Percentiles rank a stretch among this genome's conserved stretches.
Conservation (phyloP, 768 basidiomycete species). For the Ephemerocybe angulata region DNA sequence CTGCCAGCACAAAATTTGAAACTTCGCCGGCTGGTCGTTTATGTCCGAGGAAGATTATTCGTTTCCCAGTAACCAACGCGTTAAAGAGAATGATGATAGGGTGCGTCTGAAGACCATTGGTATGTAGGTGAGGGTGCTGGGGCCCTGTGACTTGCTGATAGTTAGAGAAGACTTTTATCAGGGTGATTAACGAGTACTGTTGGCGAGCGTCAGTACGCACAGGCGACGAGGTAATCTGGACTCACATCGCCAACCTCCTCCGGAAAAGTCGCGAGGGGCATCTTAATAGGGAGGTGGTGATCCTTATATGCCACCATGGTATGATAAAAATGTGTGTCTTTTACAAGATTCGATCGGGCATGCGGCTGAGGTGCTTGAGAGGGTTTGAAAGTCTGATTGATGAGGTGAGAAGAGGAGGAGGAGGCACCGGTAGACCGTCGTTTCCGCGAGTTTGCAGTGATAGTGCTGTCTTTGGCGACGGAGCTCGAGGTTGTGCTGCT, state of each 20-base stretch:
- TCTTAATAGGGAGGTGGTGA: conserved; percentile 82
- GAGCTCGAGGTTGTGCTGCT: conserved; percentile 37
- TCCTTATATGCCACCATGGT: conserved; percentile 81
- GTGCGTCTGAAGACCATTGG: conserved; percentile 84
- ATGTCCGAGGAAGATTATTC: conserved; percentile 94
- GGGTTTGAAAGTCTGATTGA: conserved; percentile 31
- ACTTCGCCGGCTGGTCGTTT: conserved; percentile 87
- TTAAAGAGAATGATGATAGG: conserved; percentile 96
- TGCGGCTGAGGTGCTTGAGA: conserved; percentile 40
- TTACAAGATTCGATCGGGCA: conserved; percentile 47
- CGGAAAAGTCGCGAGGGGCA: conserved; percentile 84
- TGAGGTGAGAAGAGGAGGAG: conserved; percentile 60
- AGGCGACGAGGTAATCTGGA: conserved; percentile 10
- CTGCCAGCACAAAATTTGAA: conserved; percentile 87
- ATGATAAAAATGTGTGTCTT: conserved; percentile 94
- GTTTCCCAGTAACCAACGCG: conserved; percentile 89
- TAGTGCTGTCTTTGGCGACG: conserved; percentile 34
- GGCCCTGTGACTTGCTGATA: conserved; percentile 63
- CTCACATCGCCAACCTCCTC: conserved; percentile 96
- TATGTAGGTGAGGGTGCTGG: conserved; percentile 89
- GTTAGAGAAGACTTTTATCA: conserved; percentile 77
- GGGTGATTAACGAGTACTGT: conserved; percentile 88
- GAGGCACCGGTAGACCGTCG: conserved; percentile 73
- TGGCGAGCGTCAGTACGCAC: conserved; percentile 2
- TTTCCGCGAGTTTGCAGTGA: conserved; percentile 40